Conservation (phyloP, 2,329 filamentous ascomycete genomes). For the Colletotrichum musicola region DNA sequence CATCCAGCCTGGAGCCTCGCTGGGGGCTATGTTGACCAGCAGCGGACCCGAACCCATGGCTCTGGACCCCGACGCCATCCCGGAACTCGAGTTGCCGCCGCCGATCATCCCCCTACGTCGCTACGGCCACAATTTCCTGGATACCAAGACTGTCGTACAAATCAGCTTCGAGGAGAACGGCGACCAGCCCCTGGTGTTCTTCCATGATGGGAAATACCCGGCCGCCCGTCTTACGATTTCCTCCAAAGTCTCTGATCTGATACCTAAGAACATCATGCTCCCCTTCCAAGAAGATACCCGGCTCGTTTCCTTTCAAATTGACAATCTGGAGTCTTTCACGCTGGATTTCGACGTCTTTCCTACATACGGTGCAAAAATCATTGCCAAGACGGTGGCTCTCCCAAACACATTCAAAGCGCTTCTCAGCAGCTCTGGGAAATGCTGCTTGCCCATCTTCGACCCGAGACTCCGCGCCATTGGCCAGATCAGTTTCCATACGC, state of each 20-base stretch:
- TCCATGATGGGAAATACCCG: constrained; percentile 96
- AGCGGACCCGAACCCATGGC: constrained; percentile 71
- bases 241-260: constrained; percentile 94
- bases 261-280: constrained; percentile 94
- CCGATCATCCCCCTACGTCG: constrained; percentile 94
- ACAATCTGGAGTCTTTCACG: constrained; percentile 91
- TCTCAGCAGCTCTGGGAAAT: constrained; percentile 80
- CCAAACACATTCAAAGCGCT: constrained; percentile 86
- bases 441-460: constrained; percentile 91
- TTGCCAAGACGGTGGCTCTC: constrained; percentile 93
- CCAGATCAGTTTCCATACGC: constrained; percentile 92
- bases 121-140: constrained; percentile 98
- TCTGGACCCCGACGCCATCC: constrained; percentile 88
- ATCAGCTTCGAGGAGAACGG: constrained; percentile 86
- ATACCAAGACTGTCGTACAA: constrained; percentile 96
- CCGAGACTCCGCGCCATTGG: constrained; percentile 92
- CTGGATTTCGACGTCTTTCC: constrained; percentile 98
- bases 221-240: constrained; percentile 95
- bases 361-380: constrained; percentile 96
- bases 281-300: constrained; percentile 97
- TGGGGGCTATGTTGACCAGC: constrained; percentile 61
- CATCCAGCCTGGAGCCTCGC: constrained; percentile 53
- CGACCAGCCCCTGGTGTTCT: constrained; percentile 88
- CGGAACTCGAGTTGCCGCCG: constrained; percentile 89
- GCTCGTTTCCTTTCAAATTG: constrained; percentile 94